Percentiles rank a stretch among this genome's conserved stretches.
Evolutionary conservation across 2,329 filamentous ascomycete genomes (phyloP).

Genomic region (Fusarium sublunatum): DNA sequence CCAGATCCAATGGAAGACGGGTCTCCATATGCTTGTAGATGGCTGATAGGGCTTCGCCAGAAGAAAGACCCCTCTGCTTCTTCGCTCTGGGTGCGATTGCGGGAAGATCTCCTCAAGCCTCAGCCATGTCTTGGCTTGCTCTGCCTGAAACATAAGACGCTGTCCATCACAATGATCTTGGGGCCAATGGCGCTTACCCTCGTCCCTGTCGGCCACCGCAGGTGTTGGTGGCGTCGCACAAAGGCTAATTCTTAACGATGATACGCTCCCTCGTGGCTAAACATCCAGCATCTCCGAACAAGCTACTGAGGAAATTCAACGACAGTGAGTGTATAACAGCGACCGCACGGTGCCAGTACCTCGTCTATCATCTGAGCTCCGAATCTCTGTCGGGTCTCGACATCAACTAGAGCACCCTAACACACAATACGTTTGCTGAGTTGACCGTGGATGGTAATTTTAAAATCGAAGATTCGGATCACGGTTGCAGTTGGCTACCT

Average conservation of each 20-base stretch:
- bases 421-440: neutral
- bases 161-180: slow-evolving; percentile 36
- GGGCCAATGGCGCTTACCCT: slow-evolving; percentile 9
- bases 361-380: neutral
- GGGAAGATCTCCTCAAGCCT: neutral
- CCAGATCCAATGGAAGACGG: neutral
- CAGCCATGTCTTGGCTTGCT: slow-evolving; percentile 15
- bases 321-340: slow-evolving; percentile 4
- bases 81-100: too few species aligned
- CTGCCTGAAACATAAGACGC: slow-evolving; percentile 41
- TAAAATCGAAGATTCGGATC: slow-evolving; percentile 10
- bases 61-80: too few species aligned
- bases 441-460: slow-evolving; percentile 1
- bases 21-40: too few species aligned
- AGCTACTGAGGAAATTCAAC: neutral
- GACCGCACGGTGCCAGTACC: slow-evolving; percentile 21
- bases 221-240: slow-evolving; percentile 14
- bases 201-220: slow-evolving; percentile 19
- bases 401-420: neutral
- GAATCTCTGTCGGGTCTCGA: neutral
- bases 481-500: slow-evolving; percentile 14
- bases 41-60: too few species aligned
- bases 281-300: slow-evolving; percentile 7
- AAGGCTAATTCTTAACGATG: slow-evolving; percentile 17
- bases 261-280: slow-evolving; percentile 22